Evolutionary conservation across 2,329 filamentous ascomycete species (phyloP), one percentile per base, ranked within the genome.

Genomic region (Pyricularia pennisetigena): DNA sequence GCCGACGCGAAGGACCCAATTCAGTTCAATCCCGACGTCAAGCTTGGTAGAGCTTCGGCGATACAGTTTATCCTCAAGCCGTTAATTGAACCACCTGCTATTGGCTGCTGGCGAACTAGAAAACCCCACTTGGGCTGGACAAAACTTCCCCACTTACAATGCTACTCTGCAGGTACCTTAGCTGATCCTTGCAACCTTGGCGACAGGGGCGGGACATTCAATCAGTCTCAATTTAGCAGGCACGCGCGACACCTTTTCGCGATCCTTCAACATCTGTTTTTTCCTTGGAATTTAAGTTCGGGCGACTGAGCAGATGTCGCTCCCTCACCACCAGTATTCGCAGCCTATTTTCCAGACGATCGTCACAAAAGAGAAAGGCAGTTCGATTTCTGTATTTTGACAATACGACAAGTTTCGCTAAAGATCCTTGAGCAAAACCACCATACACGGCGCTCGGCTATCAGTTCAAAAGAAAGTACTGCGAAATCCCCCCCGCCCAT

Each of bases 11-110:
- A 16, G 8, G 23, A 26, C 26, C 24, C 59, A 62, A 62, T 29
- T 62, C 59, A 62, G 26, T 61, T 61, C 57, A 23, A 10, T 28
- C 24, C 59, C 59, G 59, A 62, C 59, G 59, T 62, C 59, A 62
- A 29, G 59, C 59, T 35, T 62, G 12, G 9, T 26, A 62, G 59
- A 16, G 24, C 23, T 23, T 62, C 59, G 59, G 59, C 59, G 12
- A 62, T 62, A 62, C 59, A 29, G 59, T 62, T 62, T 62, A 62
- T 62, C 59, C 59, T 62, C 10, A 28, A 62, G 59, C 59, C 59
- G 59, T 23, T 1, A 62, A 62, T 62, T 16, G 12, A 4, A 16
- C 12, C 24, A 7, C 4, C 14, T 16, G 57, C 24, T 28, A 62
- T 62, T 62, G 59, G 59, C 59, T 62, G 26, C 23, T 28, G 1